Conservation (phyloP, 768 basidiomycete genomes). For the Termitomyces sp. region DNA sequence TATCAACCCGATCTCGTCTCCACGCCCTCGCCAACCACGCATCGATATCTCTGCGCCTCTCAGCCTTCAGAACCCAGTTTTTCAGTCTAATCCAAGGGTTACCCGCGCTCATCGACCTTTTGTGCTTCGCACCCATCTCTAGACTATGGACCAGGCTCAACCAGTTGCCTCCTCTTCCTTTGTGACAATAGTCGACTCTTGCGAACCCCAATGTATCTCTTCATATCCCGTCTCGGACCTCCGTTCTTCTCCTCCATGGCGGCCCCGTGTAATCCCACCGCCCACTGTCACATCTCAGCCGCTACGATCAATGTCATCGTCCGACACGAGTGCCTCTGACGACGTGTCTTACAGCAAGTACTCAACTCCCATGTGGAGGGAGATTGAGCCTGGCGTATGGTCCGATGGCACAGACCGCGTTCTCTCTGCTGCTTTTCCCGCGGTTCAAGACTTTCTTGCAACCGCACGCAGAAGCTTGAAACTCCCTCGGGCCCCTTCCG, state of each 20-base stretch:
- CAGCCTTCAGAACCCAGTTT: not conserved
- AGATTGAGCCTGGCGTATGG: constrained; percentile 34
- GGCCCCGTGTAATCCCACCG: constrained; percentile 5
- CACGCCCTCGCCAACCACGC: constrained; percentile 3
- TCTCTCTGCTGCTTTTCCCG: constrained; percentile 41
- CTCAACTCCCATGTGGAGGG: constrained; percentile 18
- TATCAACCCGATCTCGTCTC: constrained; percentile 11
- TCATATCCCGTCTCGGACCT: constrained; percentile 32
- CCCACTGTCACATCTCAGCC: constrained; percentile 9
- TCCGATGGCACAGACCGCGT: constrained; percentile 30
- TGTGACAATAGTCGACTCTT: constrained; percentile 15
- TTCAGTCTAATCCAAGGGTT: not conserved
- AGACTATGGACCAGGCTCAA: constrained; percentile 1
- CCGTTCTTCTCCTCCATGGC: constrained; percentile 22
- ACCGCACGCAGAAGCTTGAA: constrained; percentile 31
- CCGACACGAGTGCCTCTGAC: constrained; percentile 10
- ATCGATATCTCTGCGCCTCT: constrained; percentile 1
- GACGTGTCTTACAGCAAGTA: constrained; percentile 13
- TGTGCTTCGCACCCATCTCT: constrained; percentile 6
- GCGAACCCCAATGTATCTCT: constrained; percentile 14
- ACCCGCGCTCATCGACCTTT: not conserved
- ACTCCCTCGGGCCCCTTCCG: constrained; percentile 33
- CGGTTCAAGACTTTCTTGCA: constrained; percentile 42
- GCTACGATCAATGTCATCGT: constrained; percentile 8
- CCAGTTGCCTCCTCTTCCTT: constrained; percentile 12